phyloP scores from a whole-genome alignment of 176 grass and related monocot species.

The Ensete glaucum region DNA sequence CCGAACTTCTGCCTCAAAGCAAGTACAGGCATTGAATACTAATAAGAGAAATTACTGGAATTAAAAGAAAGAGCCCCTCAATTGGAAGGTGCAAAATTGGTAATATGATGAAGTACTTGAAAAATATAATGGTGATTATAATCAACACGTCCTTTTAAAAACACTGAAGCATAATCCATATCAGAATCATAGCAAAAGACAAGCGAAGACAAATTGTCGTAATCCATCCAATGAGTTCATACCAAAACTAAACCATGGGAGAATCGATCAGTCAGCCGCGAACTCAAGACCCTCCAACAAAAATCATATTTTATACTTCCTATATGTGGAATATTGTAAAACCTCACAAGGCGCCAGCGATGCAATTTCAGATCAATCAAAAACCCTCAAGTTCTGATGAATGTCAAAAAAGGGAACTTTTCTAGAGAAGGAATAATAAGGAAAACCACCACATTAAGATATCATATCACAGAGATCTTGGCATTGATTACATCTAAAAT shows the following conservation, averaged over 20 bases:
- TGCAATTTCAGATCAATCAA: background rate
- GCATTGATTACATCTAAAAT: background rate
- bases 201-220: too few relatives aligned
- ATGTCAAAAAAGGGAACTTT: background rate
- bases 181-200: too few relatives aligned
- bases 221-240: background rate
- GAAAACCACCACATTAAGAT: background rate
- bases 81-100: too few relatives aligned
- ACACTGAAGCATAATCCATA: too few relatives aligned
- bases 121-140: too few relatives aligned
- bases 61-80: too few relatives aligned
- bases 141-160: too few relatives aligned
- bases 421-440: background rate
- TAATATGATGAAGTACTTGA: too few relatives aligned
- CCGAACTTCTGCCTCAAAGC: too few relatives aligned
- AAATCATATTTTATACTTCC: background rate
- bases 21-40: too few relatives aligned
- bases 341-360: background rate
- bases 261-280: background rate
- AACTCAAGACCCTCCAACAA: background rate
- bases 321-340: too few relatives aligned
- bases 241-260: background rate
- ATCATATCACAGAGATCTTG: background rate
- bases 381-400: background rate
- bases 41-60: too few relatives aligned